These are phyloP conservation scores for Claviceps sp. DNA, from an alignment of 2,329 filamentous ascomycete genomes.

Conservation along the genomic window DNA sequence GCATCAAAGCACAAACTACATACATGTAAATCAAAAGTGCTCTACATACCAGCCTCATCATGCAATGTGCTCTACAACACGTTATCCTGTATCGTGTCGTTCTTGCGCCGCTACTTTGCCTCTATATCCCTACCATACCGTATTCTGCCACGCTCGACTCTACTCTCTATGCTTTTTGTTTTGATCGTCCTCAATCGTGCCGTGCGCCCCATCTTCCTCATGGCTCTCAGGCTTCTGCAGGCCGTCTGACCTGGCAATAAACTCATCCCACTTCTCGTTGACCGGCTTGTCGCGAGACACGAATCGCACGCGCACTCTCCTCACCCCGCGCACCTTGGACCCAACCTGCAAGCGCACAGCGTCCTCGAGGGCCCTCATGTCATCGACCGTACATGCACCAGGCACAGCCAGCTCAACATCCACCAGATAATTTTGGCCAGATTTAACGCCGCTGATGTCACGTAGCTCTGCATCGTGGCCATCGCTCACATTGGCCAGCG, in stretches of 20 bases:
- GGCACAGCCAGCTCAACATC: constrained; percentile 80
- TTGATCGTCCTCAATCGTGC: constrained; percentile 22
- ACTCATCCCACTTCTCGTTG: constrained; percentile 60
- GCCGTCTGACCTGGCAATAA: constrained; percentile 45
- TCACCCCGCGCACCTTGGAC: constrained; percentile 66
- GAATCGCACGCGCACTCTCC: constrained; percentile 74
- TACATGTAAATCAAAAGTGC: no score
- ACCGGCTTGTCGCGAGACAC: constrained; percentile 50
- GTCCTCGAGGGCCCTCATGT: constrained; percentile 58
- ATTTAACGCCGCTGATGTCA: constrained; percentile 81
- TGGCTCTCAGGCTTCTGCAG: constrained; percentile 46
- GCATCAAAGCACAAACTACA: no score
- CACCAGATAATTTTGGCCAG: constrained; percentile 89
- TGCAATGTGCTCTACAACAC: background rate
- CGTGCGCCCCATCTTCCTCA: constrained; percentile 31
- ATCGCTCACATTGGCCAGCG: constrained; percentile 39
- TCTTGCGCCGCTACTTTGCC: background rate
- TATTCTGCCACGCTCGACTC: background rate
- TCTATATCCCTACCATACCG: background rate
- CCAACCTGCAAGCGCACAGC: constrained; percentile 60
- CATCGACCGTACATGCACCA: constrained; percentile 58
- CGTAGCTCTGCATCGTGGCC: constrained; percentile 54
- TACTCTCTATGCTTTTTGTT: constrained; percentile 19
- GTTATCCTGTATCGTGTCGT: background rate
- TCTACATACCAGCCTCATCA: no score